Base-by-base conservation (phyloP, 352 stramenopile species). In the Globisporangium nunn region DNA sequence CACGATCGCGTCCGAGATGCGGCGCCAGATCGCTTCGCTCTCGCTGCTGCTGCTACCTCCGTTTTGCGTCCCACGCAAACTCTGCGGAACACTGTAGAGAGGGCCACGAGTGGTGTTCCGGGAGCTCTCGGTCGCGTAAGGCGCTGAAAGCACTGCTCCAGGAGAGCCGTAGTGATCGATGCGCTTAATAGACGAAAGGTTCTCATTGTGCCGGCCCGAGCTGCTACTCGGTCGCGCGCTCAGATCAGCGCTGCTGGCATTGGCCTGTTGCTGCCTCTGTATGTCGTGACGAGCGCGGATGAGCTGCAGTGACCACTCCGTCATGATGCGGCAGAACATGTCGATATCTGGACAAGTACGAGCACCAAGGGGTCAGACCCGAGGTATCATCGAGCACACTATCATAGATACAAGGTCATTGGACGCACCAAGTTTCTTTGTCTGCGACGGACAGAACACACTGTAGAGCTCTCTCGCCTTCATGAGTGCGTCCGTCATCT, bases 321-420 rank as follows among this genome's bases (percentile, higher is more conserved):
- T 84, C 77, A 91, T 88, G 63, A 90, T 90, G 18, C 76, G 75
- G 44, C 81, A 91, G 57, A 91, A 91, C 35, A 87, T 64, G 52
- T 88, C 81, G 15, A 91, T 88, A 30, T 89, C 79, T 85, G 35
- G 4, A 2, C n/a, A 15, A 28, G 41, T 12, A 2, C n/a, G 29
- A 28, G 17, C 12, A 47, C 12, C 18, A 5, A 47, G 41, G 12
- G 15, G 41, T 46, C 15, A 30, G 43, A 3, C 12, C 3, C 43
- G 4, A 48, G 18, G 43, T 15, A 10, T 23, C 29, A 11, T 11
- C 6, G 33, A 37, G 33, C 6, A 37, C 33, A 37, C 6, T 8
- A 11, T 37, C 33, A 37, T 37, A 5, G 33, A 11, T 8, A 37
- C 6, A 5, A 37, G 33, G 6, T 5, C 6, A 23, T 23, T 11